phyloP scores from a whole-genome alignment of 805 yeast genomes.

The Lipomyces lipofer region DNA sequence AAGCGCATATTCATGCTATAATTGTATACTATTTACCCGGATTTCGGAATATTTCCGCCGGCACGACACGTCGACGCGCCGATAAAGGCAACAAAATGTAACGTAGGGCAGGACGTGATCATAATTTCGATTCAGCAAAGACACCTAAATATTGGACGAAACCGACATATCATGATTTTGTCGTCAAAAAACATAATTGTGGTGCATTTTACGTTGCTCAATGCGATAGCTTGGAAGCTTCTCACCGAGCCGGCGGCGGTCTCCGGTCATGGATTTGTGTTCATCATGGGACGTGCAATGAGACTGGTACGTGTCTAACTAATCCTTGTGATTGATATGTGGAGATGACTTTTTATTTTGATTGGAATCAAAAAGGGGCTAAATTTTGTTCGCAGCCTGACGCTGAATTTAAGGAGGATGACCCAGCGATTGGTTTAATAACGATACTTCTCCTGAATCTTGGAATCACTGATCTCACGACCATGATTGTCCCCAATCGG shows the following conservation, averaged over 20 bases:
- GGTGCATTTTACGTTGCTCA: slow-evolving; percentile 28
- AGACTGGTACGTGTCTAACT: slow-evolving; percentile 10
- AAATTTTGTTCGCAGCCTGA: slow-evolving; percentile 22
- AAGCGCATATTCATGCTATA: too few relatives aligned
- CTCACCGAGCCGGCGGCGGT: slow-evolving; percentile 26
- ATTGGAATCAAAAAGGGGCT: neutral
- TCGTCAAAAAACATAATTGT: slow-evolving; percentile 26
- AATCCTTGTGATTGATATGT: neutral
- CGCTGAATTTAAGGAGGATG: slow-evolving; percentile 23
- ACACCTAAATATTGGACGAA: too few relatives aligned
- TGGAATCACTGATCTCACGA: slow-evolving; percentile 23
- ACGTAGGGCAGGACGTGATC: too few relatives aligned
- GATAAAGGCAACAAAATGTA: too few relatives aligned
- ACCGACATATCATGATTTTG: too few relatives aligned
- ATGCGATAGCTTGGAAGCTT: slow-evolving; percentile 26
- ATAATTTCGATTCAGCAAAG: too few relatives aligned
- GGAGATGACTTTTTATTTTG: neutral
- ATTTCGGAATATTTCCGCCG: too few relatives aligned
- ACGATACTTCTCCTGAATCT: slow-evolving; percentile 18
- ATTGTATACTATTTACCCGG: too few relatives aligned
- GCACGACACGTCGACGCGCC: too few relatives aligned
- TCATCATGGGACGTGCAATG: slow-evolving; percentile 31
- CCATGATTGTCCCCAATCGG: slow-evolving; percentile 10
- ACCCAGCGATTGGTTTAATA: slow-evolving; percentile 29
- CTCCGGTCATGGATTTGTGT: slow-evolving; percentile 27